These are phyloP conservation scores for Trypanosoma caninum DNA, from an alignment of 208 protist species.

Conservation along the genomic window DNA sequence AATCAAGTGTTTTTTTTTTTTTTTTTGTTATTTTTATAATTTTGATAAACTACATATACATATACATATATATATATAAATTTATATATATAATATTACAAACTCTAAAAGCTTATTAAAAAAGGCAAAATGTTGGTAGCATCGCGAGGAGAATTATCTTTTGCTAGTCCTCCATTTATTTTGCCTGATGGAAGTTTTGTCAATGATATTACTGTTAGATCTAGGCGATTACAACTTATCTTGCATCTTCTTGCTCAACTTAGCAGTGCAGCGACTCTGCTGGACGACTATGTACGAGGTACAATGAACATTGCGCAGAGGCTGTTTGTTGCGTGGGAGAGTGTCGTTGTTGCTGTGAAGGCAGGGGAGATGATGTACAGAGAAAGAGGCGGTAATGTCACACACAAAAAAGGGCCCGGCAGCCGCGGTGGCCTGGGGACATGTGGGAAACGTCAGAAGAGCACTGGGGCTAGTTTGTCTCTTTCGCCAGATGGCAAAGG, in stretches of 20 bases:
- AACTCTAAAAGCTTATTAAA: no score
- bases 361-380: background rate
- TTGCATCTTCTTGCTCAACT: slow-evolving; percentile 66
- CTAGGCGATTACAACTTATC: slow-evolving; percentile 50
- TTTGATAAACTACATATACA: background rate
- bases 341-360: slow-evolving; percentile 39
- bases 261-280: slow-evolving; percentile 56
- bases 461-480: background rate
- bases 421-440: no score
- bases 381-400: background rate
- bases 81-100: no score
- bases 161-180: background rate
- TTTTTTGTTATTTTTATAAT: slow-evolving; percentile 10
- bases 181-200: background rate
- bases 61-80: no score
- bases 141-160: background rate
- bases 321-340: slow-evolving; percentile 59
- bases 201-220: slow-evolving; percentile 24
- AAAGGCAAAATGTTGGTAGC: slow-evolving; percentile 1
- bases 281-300: slow-evolving; percentile 60
- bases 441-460: no score
- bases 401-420: background rate
- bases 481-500: background rate
- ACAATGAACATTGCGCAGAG: slow-evolving; percentile 46
- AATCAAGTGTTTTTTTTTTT: slow-evolving; percentile 7